A percentile compares a stretch with the other conserved stretches of the same genome.
These are phyloP conservation scores for Xylaria grammica DNA, from an alignment of 495 filamentous ascomycete genomes.

Conservation along the genomic window DNA sequence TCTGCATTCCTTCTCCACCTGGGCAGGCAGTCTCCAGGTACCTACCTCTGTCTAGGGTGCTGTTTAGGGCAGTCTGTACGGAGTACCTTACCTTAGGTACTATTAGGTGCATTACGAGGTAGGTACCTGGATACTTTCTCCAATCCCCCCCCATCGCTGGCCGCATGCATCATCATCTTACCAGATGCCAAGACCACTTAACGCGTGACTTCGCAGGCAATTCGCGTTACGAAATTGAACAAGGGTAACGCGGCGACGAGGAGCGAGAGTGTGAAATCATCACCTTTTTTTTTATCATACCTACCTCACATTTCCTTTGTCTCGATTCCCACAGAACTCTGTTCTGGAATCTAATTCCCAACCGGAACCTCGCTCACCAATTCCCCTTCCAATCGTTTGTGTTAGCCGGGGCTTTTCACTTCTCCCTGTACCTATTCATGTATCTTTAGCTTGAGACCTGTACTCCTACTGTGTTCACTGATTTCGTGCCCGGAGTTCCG, in stretches of 20 bases:
- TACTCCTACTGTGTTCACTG: not conserved
- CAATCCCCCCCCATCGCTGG: not conserved
- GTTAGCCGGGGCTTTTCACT: not conserved
- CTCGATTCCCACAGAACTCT: not conserved
- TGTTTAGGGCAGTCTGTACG: too few species aligned
- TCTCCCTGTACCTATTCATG: not conserved
- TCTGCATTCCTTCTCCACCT: not conserved
- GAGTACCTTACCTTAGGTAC: constrained; percentile 1
- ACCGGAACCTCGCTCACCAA: not conserved
- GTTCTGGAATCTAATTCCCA: not conserved
- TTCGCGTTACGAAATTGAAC: constrained; percentile 35
- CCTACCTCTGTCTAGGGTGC: too few species aligned
- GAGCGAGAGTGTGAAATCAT: constrained; percentile 27
- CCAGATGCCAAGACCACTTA: constrained; percentile 29
- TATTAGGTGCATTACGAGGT: too few species aligned
- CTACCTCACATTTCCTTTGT: too few species aligned
- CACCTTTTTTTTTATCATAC: constrained; percentile 20
- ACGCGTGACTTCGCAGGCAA: constrained; percentile 40
- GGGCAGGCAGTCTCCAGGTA: constrained; percentile 1
- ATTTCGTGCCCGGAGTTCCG: not conserved
- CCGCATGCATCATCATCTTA: not conserved
- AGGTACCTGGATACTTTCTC: too few species aligned
- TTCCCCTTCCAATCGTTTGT: not conserved
- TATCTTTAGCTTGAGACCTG: not conserved
- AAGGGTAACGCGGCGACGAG: constrained; percentile 30